Conservation (phyloP, 2,329 filamentous ascomycete species). For the Pseudocercospora fuligena region DNA sequence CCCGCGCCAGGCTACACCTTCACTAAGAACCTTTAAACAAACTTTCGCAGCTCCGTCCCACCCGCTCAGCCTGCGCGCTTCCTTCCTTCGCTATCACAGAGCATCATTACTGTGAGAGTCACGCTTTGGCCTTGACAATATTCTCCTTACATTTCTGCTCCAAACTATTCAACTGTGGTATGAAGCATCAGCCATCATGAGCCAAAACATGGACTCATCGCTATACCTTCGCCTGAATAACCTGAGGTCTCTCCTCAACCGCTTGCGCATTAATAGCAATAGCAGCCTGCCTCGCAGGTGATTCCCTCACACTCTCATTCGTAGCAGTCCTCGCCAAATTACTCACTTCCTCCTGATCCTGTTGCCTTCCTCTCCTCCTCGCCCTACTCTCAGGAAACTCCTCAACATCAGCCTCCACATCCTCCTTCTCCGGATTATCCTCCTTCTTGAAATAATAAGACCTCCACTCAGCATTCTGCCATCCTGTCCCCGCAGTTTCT, state of each 20-base stretch:
- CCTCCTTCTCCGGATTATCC: not conserved
- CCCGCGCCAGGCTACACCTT: not conserved
- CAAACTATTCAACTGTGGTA: not conserved
- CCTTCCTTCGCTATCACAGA: not conserved
- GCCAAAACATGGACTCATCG: not conserved
- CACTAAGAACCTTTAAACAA: not conserved
- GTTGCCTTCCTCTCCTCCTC: constrained; percentile 5
- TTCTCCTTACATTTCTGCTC: constrained; percentile 8
- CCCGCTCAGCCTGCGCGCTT: not conserved
- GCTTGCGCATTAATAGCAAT: not conserved
- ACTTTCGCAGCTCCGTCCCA: not conserved
- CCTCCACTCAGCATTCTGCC: constrained; percentile 71
- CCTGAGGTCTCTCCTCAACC: constrained; percentile 1
- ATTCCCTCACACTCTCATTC: not conserved
- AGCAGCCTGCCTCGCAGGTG: not conserved
- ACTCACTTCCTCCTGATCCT: constrained; percentile 19
- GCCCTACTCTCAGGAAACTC: not conserved
- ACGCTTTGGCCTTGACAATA: not conserved
- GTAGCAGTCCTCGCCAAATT: constrained; percentile 16
- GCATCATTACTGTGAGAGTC: not conserved
- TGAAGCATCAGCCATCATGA: not conserved
- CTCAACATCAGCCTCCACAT: constrained; percentile 5
- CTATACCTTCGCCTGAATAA: constrained; percentile 23
- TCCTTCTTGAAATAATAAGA: not conserved
- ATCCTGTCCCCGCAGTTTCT: constrained; percentile 65